Evolutionary conservation across 176 grass and related monocot genomes (phyloP), one percentile per base, ranked within the genome.

Genomic region (Eragrostis nindensis): DNA sequence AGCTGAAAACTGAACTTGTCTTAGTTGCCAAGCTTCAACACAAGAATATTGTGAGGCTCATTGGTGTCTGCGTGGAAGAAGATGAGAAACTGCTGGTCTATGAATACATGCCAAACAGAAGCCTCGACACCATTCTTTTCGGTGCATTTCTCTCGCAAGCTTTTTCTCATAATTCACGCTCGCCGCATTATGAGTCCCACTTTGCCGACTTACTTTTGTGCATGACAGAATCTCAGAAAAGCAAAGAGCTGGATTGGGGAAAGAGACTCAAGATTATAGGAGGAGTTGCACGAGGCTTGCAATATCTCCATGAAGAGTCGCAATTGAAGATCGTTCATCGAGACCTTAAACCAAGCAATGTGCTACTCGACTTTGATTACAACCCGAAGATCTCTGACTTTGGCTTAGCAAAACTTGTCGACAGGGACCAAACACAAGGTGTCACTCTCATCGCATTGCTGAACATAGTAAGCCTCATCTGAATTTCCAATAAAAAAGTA

Each of bases 291-390:
- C 62, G 89, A 66, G 92, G 92, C 62, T 74, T 94, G 59, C 89
- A 82, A 41, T 94, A 94, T 44, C 86, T 94, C 53, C 92, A 94
- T 21, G 85, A 94, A 74, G 92, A 94, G 22, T 94, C 92, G 32
- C 87, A 67, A 18, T 27, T 86, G 18, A 86, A 39, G 65, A 78
- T 94, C 52, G 78, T 94, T 54, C 92, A 94, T 68, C 82, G 83
- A 21, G 83, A 85, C 67, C 75, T 85, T 11, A 85, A 78, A 22
- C 67, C 83, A 17, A 85, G 83, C 77, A 86, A 86, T 19, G 77
- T 80, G 40, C 77, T 86, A 11, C 70, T 86, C 0, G 84, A 80
- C 61, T 42, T 55, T 0, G 65, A 91, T 65, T 77, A 86, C 83
- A 86, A 30, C 45, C 89, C 92, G 3, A 94, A 94, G 77, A 91